phyloP scores from a whole-genome alignment of 2,329 filamentous ascomycete genomes.

The Trichoderma endophyticum region DNA sequence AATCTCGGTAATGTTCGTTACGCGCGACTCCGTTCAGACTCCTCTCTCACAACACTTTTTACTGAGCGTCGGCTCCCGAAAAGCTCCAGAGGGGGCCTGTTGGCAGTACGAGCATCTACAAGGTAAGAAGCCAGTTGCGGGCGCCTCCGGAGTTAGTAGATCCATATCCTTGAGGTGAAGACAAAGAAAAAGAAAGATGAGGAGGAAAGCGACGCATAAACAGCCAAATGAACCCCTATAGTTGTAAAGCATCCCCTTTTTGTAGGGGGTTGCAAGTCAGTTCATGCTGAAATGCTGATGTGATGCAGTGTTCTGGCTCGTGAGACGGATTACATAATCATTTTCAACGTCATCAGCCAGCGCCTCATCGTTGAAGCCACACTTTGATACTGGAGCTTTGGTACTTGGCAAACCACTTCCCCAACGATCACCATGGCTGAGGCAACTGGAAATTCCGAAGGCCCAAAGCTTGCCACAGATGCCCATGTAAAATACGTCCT shows the following conservation, averaged over 20 bases:
- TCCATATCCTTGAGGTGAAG: background rate
- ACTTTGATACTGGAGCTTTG: background rate
- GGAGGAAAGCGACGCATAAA: background rate
- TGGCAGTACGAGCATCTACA: background rate
- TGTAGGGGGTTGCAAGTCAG: background rate
- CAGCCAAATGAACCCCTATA: background rate
- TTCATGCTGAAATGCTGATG: background rate
- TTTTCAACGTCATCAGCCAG: background rate
- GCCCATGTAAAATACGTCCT: constrained; percentile 90
- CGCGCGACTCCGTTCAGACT: background rate
- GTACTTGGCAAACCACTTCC: background rate
- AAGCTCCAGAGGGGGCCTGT: background rate
- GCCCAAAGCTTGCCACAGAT: constrained; percentile 47
- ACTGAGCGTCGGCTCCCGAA: background rate
- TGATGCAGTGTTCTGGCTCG: background rate
- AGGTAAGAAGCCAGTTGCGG: background rate
- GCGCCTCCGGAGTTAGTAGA: background rate
- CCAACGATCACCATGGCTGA: constrained; percentile 30
- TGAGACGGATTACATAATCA: background rate
- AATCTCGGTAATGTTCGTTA: background rate
- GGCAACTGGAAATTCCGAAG: constrained; percentile 31
- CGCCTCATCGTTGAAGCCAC: constrained; percentile 1
- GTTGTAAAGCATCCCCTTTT: background rate
- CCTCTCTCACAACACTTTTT: background rate
- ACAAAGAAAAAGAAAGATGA: background rate